A percentile compares a stretch with the other conserved stretches of the same genome.
Evolutionary conservation across 1,284 basidiomycete species (phyloP).

Genomic region (Ceratobasidium theobromae): DNA sequence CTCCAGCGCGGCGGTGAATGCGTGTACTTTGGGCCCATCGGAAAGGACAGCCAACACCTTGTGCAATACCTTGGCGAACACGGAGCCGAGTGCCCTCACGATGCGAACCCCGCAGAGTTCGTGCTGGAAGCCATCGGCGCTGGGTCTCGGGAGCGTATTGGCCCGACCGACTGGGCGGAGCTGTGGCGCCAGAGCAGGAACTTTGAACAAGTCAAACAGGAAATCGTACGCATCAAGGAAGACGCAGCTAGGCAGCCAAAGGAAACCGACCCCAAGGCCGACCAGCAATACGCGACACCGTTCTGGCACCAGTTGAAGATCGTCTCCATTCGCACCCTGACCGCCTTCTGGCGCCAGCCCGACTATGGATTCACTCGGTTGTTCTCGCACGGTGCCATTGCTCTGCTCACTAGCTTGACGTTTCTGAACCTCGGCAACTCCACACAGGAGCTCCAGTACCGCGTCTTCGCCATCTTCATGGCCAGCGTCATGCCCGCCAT

Average conservation of each 20-base stretch:
- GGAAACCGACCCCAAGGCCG: neutral
- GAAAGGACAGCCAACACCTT: constrained; percentile 51
- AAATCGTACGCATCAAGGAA: constrained; percentile 48
- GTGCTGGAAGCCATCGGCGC: constrained; percentile 67
- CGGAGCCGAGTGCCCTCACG: constrained; percentile 50
- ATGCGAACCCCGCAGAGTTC: constrained; percentile 53
- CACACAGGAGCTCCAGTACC: constrained; percentile 76
- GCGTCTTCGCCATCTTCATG: constrained; percentile 65
- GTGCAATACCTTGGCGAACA: constrained; percentile 55
- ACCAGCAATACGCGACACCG: constrained; percentile 59
- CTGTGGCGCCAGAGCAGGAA: constrained; percentile 5
- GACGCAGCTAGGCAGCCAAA: constrained; percentile 32
- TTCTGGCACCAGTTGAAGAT: constrained; percentile 77
- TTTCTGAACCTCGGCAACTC: constrained; percentile 77
- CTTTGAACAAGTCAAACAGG: constrained; percentile 42
- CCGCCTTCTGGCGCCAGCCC: constrained; percentile 78
- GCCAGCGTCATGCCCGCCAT: constrained; percentile 71
- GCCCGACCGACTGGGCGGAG: constrained; percentile 73
- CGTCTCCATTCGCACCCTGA: constrained; percentile 72
- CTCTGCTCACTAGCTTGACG: constrained; percentile 77
- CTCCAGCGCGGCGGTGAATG: constrained; percentile 50
- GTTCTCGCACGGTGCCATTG: constrained; percentile 75
- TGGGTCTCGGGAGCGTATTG: constrained; percentile 62
- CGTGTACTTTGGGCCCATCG: constrained; percentile 57
- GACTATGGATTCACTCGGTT: constrained; percentile 76